A percentile compares a stretch with the other conserved stretches of the same genome.
These are phyloP conservation scores for Trametes meyenii DNA, from an alignment of 768 basidiomycete genomes.

Conservation along the genomic window DNA sequence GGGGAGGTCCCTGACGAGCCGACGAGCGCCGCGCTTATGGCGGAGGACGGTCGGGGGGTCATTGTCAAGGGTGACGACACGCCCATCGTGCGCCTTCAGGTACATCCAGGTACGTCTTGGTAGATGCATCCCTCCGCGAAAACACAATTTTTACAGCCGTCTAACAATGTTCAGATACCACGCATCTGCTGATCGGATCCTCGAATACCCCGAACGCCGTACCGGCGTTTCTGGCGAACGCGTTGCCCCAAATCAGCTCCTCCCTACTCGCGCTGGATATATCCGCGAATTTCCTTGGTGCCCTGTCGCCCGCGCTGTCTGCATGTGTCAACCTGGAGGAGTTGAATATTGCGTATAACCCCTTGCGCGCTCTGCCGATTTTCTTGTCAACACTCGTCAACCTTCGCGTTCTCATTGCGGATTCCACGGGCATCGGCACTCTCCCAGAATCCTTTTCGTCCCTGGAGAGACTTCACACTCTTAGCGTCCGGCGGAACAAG, in stretches of 20 bases:
- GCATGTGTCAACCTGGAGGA: slow-evolving; percentile 85
- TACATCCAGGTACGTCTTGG: slow-evolving; percentile 65
- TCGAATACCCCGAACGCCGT: slow-evolving; percentile 77
- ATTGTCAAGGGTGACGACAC: slow-evolving; percentile 73
- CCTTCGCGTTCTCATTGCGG: slow-evolving; percentile 90
- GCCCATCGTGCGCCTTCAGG: slow-evolving; percentile 62
- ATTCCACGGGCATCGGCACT: slow-evolving; percentile 79
- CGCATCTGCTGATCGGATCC: slow-evolving; percentile 89
- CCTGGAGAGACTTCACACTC: slow-evolving; percentile 82
- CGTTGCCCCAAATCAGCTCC: slow-evolving; percentile 70
- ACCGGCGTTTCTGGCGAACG: slow-evolving; percentile 69
- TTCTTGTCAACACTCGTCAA: slow-evolving; percentile 78
- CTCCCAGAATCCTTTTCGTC: slow-evolving; percentile 75
- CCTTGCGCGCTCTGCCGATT: slow-evolving; percentile 86
- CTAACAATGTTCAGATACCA: slow-evolving; percentile 64
- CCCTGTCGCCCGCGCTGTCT: slow-evolving; percentile 82
- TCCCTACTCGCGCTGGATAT: slow-evolving; percentile 93
- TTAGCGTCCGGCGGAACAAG: slow-evolving; percentile 87
- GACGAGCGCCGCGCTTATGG: slow-evolving; percentile 76
- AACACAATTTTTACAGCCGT: slow-evolving; percentile 10
- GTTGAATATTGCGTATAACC: slow-evolving; percentile 90
- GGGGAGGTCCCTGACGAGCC: slow-evolving; percentile 65
- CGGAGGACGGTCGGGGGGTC: slow-evolving; percentile 83
- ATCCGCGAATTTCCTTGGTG: slow-evolving; percentile 82
- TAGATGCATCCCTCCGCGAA: not conserved